phyloP scores from a whole-genome alignment of 306 rosid genomes.

The Begonia masoniana region DNA sequence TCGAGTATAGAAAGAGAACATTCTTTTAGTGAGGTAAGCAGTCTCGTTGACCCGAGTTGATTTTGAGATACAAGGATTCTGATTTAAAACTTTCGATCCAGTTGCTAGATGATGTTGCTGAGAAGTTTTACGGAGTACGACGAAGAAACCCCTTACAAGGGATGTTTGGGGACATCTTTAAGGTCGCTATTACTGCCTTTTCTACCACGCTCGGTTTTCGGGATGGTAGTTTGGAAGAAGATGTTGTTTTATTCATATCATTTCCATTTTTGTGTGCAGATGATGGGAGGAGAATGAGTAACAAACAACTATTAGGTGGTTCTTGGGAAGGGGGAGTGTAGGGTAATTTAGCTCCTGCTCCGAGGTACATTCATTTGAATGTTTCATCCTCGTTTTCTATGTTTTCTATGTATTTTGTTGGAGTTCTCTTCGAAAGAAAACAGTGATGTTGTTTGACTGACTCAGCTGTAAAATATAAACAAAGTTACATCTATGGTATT shows the following conservation, averaged over 20 bases:
- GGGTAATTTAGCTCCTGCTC: no score
- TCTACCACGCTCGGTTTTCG: neutral
- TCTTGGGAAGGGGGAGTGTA: no score
- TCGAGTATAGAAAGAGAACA: conserved; percentile 70
- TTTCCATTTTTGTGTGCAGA: conserved; percentile 5
- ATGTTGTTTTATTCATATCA: neutral
- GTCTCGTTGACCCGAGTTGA: neutral
- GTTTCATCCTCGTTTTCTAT: no score
- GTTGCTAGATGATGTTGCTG: conserved; percentile 84
- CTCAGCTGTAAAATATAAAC: no score
- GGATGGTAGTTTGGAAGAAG: neutral
- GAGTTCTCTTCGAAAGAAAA: no score
- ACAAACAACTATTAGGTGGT: no score
- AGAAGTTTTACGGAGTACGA: conserved; percentile 70
- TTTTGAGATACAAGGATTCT: conserved; percentile 12
- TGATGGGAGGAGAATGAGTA: conserved; percentile 15
- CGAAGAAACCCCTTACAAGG: conserved; percentile 84
- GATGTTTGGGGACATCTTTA: conserved; percentile 86
- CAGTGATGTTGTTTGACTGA: no score
- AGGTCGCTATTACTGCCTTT: conserved; percentile 22
- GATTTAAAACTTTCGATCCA: conserved; percentile 28
- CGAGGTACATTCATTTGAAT: no score
- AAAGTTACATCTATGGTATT: no score
- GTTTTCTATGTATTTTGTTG: no score
- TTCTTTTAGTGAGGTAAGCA: conserved; percentile 59